These are phyloP conservation scores for Leishmania lainsoni DNA, from an alignment of 208 protist species.

Conservation along the genomic window DNA sequence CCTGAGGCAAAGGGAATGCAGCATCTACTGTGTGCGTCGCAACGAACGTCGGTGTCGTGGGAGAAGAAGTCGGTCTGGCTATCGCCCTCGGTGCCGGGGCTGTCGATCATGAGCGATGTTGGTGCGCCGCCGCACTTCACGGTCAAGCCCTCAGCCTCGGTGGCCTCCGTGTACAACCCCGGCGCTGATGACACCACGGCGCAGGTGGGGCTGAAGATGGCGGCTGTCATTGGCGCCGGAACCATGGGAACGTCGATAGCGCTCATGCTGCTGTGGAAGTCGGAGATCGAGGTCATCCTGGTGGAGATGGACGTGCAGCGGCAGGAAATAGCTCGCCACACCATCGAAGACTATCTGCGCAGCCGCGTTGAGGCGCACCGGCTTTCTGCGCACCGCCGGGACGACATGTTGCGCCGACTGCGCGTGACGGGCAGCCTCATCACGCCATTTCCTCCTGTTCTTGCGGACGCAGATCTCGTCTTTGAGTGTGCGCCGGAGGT, in stretches of 20 bases:
- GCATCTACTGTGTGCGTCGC: conserved; percentile 74
- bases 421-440: conserved; percentile 33
- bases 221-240: conserved; percentile 84
- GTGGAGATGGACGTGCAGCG: conserved; percentile 65
- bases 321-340: conserved; percentile 19
- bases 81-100: conserved; percentile 4
- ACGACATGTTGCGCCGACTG: conserved; percentile 42
- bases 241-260: conserved; percentile 81
- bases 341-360: conserved; percentile 39
- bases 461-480: conserved; percentile 63
- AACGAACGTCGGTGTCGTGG: conserved; percentile 27
- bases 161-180: background rate
- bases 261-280: conserved; percentile 57
- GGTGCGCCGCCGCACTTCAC: background rate
- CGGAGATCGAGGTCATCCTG: conserved; percentile 65
- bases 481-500: conserved; percentile 80
- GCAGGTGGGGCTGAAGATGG: conserved; percentile 24
- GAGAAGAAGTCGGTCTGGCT: conserved; percentile 4
- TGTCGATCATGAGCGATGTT: background rate
- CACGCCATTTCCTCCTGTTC: conserved; percentile 31
- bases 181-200: background rate
- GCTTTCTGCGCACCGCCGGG: conserved; percentile 25
- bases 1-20: conserved; percentile 61
- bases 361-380: conserved; percentile 36
- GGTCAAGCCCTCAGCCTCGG: background rate